Conservation (phyloP, 78 protist genomes). For the Dictyostelium brefeldianum region DNA sequence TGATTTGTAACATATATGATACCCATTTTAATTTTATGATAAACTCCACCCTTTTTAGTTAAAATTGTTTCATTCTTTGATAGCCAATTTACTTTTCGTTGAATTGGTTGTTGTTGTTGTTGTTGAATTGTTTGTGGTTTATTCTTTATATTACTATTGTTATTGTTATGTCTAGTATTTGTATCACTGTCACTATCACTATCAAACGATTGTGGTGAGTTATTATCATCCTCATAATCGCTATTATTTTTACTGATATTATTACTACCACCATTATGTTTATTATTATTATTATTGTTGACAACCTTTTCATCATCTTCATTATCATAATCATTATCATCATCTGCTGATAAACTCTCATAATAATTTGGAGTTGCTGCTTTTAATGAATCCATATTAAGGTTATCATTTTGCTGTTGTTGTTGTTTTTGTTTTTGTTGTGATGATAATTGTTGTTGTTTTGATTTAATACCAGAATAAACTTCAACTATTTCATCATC, state of each 20-base stretch:
- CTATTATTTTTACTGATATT: background rate
- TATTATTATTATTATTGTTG: background rate
- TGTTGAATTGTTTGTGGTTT: background rate
- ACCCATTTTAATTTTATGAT: constrained; percentile 36
- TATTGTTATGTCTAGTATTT: background rate
- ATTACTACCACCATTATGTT: background rate
- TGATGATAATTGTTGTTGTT: background rate
- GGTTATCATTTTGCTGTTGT: background rate
- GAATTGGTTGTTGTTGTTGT: background rate
- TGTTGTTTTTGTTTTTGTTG: constrained; percentile 10
- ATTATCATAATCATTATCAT: background rate
- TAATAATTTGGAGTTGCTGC: background rate
- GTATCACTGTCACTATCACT: background rate
- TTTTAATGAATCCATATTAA: background rate
- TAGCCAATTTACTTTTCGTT: constrained; percentile 19
- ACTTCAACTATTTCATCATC: constrained; percentile 15
- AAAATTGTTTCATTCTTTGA: background rate
- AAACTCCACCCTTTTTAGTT: constrained; percentile 4
- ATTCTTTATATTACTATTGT: background rate
- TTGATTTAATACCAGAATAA: background rate
- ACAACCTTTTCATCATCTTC: background rate
- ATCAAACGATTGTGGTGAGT: background rate
- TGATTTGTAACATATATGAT: constrained; percentile 17
- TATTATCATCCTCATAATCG: background rate
- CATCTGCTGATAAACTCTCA: background rate